phyloP scores from a whole-genome alignment of 805 yeast species.

The Wickerhamomyces kurtzmanii region DNA sequence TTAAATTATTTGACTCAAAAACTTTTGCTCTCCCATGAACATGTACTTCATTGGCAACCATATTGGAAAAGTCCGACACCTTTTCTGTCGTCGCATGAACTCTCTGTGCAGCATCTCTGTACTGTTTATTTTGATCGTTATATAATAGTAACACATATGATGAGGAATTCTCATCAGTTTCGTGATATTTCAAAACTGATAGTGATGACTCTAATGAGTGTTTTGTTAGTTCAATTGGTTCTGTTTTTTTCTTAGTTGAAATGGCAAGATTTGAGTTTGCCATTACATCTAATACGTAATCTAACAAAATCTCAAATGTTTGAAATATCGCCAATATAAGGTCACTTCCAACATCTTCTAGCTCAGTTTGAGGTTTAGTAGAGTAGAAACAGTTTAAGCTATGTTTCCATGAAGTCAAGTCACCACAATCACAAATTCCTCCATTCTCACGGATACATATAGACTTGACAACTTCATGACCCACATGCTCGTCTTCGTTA shows the following conservation, averaged over 20 bases:
- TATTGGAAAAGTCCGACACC: slow-evolving; percentile 53
- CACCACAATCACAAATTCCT: slow-evolving; percentile 72
- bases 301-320: slow-evolving; percentile 39
- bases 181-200: slow-evolving; percentile 32
- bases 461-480: slow-evolving; percentile 59
- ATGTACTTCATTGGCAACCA: slow-evolving; percentile 61
- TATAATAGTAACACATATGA: slow-evolving; percentile 52
- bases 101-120: slow-evolving; percentile 60
- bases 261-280: slow-evolving; percentile 23
- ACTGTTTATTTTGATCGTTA: slow-evolving; percentile 75
- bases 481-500: slow-evolving; percentile 57
- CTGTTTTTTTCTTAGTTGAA: slow-evolving; percentile 12
- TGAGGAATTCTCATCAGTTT: slow-evolving; percentile 30
- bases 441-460: slow-evolving; percentile 56
- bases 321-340: slow-evolving; percentile 23
- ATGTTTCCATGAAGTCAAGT: slow-evolving; percentile 70
- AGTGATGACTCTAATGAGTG: slow-evolving; percentile 23
- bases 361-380: slow-evolving; percentile 21
- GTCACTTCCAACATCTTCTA: slow-evolving; percentile 15
- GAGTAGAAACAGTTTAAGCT: slow-evolving; percentile 46
- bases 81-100: slow-evolving; percentile 57
- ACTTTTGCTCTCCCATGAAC: slow-evolving; percentile 62
- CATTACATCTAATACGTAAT: slow-evolving; percentile 55
- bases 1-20: slow-evolving; percentile 41
- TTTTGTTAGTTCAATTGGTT: slow-evolving; percentile 17